Percentiles rank a stretch among this genome's conserved stretches.
These are phyloP conservation scores for Gossypium anomalum DNA, from an alignment of 345 rosid species.

Conservation along the genomic window DNA sequence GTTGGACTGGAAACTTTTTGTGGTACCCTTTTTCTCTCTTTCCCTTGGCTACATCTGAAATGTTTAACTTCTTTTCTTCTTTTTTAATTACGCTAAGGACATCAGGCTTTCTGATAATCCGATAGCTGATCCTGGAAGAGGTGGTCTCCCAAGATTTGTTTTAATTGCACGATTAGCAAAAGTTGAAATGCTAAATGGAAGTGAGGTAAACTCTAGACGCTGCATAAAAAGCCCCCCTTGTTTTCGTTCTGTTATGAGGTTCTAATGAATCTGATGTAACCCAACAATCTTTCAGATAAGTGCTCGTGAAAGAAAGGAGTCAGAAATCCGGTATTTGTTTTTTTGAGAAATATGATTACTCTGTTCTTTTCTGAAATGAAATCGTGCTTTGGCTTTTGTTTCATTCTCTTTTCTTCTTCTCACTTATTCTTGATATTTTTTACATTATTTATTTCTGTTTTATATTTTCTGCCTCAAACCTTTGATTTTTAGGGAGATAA, in stretches of 20 bases:
- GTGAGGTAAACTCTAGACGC: conserved; percentile 60
- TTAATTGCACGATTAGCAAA: conserved; percentile 72
- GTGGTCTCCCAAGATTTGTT: conserved; percentile 79
- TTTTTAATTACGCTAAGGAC: conserved; percentile 44
- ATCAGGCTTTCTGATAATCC: conserved; percentile 92
- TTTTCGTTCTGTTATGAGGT: neutral
- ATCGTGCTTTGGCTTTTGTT: neutral
- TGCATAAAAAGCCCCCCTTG: neutral
- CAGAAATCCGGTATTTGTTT: conserved; percentile 76
- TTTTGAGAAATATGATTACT: neutral
- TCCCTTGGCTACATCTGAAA: neutral
- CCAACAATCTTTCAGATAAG: conserved; percentile 47
- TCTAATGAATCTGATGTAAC: conserved; percentile 20
- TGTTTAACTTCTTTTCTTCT: conserved; percentile 4
- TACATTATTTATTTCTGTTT: neutral
- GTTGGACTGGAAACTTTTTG: neutral
- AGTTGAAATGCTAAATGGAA: conserved; percentile 81
- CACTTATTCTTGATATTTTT: neutral
- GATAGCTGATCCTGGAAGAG: conserved; percentile 61
- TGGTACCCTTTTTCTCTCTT: neutral
- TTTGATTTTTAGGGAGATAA: neutral
- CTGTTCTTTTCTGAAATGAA: conserved; percentile 9
- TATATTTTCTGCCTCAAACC: neutral
- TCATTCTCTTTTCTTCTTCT: neutral
- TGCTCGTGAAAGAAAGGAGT: conserved; percentile 86